phyloP scores from a whole-genome alignment of 768 basidiomycete genomes.

The Rhizopogon rudus region DNA sequence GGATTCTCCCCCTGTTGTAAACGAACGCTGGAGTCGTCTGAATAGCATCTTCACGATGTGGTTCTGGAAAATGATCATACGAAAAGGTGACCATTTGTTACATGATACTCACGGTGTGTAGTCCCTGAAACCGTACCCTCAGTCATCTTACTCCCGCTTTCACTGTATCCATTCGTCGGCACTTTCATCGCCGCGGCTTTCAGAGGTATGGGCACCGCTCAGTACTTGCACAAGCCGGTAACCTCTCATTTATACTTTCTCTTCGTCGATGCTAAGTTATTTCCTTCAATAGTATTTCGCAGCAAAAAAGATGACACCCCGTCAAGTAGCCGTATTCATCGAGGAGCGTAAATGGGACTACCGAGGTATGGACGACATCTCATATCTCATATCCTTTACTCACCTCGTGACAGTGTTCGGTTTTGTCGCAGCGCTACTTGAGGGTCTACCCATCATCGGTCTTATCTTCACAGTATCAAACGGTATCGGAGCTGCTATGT shows the following conservation, averaged over 20 bases:
- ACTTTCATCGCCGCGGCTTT: constrained; percentile 56
- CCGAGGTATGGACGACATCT: constrained; percentile 40
- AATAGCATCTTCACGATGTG: constrained; percentile 10
- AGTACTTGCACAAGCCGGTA: constrained; percentile 65
- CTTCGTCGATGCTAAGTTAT: background rate
- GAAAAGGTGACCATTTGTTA: constrained; percentile 11
- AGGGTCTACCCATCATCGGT: constrained; percentile 78
- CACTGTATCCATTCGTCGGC: constrained; percentile 68
- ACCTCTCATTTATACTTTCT: constrained; percentile 13
- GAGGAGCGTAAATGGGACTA: constrained; percentile 93
- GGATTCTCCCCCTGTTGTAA: constrained; percentile 50
- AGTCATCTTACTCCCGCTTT: constrained; percentile 60
- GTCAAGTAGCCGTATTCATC: constrained; percentile 70
- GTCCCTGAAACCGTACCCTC: background rate
- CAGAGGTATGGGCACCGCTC: constrained; percentile 63
- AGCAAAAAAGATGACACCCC: constrained; percentile 73
- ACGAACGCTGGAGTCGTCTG: constrained; percentile 18
- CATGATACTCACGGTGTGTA: too few species aligned
- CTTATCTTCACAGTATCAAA: constrained; percentile 83
- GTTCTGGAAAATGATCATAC: constrained; percentile 13
- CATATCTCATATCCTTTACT: too few species aligned
- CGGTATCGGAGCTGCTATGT: constrained; percentile 91
- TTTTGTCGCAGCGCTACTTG: constrained; percentile 76
- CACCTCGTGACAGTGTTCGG: constrained; percentile 59
- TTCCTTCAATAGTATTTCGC: constrained; percentile 61